Evolutionary conservation across 164 flowering plant species (phyloP).

Genomic region (Nymphaea colorata): DNA sequence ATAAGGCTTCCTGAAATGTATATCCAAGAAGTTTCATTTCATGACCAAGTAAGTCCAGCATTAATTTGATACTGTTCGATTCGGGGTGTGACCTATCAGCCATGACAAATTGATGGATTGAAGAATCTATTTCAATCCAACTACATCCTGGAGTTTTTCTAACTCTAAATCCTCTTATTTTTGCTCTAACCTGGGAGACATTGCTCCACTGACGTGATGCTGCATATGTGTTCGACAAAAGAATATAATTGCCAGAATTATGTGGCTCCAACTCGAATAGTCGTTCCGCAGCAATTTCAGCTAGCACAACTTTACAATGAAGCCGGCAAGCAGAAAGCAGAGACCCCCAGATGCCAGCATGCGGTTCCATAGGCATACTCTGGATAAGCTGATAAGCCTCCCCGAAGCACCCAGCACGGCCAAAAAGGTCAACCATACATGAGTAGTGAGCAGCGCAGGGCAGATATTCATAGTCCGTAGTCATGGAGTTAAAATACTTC

Average conservation of each 20-base stretch:
- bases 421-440: conserved; percentile 34
- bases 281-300: conserved; percentile 25
- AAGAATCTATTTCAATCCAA: conserved; percentile 27
- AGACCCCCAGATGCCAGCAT: conserved; percentile 29
- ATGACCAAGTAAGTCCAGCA: conserved; percentile 19
- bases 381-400: conserved; percentile 21
- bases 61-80: conserved; percentile 12
- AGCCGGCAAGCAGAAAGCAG: conserved; percentile 33
- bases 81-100: conserved; percentile 24
- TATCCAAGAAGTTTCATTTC: conserved; percentile 15
- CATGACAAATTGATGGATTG: conserved; percentile 34
- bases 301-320: conserved; percentile 20
- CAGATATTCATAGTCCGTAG: conserved; percentile 15
- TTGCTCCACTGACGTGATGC: conserved; percentile 20
- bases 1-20: too few relatives aligned
- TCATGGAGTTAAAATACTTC: conserved; percentile 25
- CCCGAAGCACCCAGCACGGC: conserved; percentile 25
- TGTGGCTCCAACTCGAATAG: conserved; percentile 34
- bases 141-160: conserved; percentile 29
- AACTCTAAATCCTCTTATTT: conserved; percentile 22
- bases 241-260: conserved; percentile 31
- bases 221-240: conserved; percentile 28
- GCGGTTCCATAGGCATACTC: conserved; percentile 23
- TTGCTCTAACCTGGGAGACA: conserved; percentile 28
- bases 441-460: conserved; percentile 30